These are phyloP conservation scores for Salix koriyanagi DNA, from an alignment of 345 rosid genomes.

Conservation along the genomic window DNA sequence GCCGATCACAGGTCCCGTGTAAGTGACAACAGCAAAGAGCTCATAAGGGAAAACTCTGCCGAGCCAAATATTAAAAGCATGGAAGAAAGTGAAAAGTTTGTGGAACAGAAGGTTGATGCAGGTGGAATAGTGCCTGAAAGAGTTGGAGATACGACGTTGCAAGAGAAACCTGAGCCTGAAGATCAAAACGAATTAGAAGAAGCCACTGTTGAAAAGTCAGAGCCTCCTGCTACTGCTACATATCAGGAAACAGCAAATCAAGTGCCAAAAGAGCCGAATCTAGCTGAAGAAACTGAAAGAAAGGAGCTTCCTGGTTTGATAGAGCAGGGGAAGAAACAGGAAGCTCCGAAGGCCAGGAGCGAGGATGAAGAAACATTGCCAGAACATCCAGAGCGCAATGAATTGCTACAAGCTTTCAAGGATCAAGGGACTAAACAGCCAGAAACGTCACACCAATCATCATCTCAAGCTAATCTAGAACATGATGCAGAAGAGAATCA, in stretches of 20 bases:
- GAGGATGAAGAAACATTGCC: background rate
- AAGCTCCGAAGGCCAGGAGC: conserved; percentile 1
- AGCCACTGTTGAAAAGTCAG: conserved; percentile 3
- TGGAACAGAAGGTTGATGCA: conserved; percentile 5
- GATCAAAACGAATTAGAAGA: background rate
- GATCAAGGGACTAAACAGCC: background rate
- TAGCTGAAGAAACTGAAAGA: no score
- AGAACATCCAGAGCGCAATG: background rate
- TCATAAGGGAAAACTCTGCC: background rate
- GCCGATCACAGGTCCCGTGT: conserved; percentile 19
- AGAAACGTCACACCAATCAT: background rate
- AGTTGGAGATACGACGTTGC: background rate
- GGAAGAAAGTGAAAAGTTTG: background rate
- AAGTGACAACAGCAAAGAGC: background rate
- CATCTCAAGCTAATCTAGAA: conserved; percentile 11
- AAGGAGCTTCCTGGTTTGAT: conserved; percentile 5
- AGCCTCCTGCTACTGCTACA: background rate
- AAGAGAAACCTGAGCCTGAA: background rate
- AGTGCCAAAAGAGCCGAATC: background rate
- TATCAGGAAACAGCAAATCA: background rate
- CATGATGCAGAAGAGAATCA: background rate
- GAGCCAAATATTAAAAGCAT: background rate
- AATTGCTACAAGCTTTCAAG: background rate
- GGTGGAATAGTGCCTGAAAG: background rate
- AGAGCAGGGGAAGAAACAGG: background rate